phyloP scores from a whole-genome alignment of 1,139 yeast genomes.

The Entelexis paramagnoliae region DNA sequence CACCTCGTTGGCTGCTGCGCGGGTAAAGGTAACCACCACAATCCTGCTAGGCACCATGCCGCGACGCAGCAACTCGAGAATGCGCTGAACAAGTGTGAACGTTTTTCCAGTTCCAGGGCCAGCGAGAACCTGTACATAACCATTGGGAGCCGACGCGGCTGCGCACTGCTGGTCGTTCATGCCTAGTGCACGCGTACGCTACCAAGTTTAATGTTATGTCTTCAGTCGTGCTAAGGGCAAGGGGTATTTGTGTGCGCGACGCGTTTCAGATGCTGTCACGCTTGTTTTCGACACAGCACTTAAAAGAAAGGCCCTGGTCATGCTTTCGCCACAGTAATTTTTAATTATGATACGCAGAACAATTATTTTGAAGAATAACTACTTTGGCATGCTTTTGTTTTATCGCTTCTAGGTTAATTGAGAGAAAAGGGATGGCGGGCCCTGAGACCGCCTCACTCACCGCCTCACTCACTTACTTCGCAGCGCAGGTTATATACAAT shows the following conservation, averaged over 20 bases:
- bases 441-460: no score
- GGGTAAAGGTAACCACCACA: conserved; percentile 58
- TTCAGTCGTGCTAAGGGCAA: not conserved
- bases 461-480: no score
- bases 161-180: conserved; percentile 19
- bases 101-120: conserved; percentile 48
- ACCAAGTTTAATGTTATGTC: not conserved
- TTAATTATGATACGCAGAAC: no score
- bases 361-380: no score
- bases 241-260: not conserved
- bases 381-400: no score
- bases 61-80: conserved; percentile 39
- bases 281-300: no score
- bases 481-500: conserved; percentile 4
- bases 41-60: conserved; percentile 43
- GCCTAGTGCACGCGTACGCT: not conserved
- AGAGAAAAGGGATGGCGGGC: no score
- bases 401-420: no score
- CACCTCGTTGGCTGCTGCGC: conserved; percentile 45
- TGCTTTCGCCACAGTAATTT: no score
- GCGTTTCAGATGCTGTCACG: no score
- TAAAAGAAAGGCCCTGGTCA: no score
- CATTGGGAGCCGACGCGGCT: conserved; percentile 20
- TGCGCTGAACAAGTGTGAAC: conserved; percentile 45
- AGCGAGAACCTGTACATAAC: conserved; percentile 23